These are phyloP conservation scores for Xylaria castorea DNA, from an alignment of 495 filamentous ascomycete species.

Conservation along the genomic window DNA sequence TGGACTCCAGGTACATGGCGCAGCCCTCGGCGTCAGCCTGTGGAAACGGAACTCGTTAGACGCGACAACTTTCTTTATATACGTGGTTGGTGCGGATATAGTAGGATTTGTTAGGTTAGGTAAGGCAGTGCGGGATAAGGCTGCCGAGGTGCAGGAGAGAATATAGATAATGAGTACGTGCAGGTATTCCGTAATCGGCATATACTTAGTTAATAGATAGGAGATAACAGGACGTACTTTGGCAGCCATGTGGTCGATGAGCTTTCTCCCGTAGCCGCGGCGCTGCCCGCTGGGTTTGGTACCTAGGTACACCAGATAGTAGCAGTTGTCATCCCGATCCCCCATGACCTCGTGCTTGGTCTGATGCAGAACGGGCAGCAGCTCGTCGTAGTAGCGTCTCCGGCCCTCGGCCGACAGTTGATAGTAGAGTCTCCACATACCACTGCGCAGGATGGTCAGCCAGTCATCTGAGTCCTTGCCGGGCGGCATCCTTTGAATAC, in stretches of 20 bases:
- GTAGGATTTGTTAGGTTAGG: neutral
- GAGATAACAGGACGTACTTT: constrained; percentile 54
- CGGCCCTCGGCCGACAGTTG: constrained; percentile 72
- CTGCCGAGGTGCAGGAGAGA: neutral
- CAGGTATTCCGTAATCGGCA: neutral
- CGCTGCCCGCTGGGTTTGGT: constrained; percentile 69
- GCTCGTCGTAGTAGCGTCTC: constrained; percentile 76
- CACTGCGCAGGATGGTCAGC: constrained; percentile 71
- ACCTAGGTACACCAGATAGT: constrained; percentile 81
- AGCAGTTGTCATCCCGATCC: constrained; percentile 66
- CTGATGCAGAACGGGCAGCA: constrained; percentile 75
- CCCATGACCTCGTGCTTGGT: constrained; percentile 72
- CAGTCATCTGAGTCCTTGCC: constrained; percentile 74
- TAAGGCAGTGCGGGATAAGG: neutral
- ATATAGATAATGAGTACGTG: constrained; percentile 16
- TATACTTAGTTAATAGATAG: neutral
- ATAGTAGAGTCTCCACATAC: constrained; percentile 75
- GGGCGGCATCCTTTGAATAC: constrained; percentile 71
- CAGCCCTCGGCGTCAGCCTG: constrained; percentile 70
- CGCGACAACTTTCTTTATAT: neutral
- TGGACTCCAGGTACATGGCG: constrained; percentile 77
- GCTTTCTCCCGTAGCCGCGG: constrained; percentile 70
- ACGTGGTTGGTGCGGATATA: neutral
- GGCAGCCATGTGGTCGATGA: constrained; percentile 69
- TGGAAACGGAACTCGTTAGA: constrained; percentile 12